Conservation (phyloP, 169 alveolate genomes). For the Cryptosporidium muris region DNA sequence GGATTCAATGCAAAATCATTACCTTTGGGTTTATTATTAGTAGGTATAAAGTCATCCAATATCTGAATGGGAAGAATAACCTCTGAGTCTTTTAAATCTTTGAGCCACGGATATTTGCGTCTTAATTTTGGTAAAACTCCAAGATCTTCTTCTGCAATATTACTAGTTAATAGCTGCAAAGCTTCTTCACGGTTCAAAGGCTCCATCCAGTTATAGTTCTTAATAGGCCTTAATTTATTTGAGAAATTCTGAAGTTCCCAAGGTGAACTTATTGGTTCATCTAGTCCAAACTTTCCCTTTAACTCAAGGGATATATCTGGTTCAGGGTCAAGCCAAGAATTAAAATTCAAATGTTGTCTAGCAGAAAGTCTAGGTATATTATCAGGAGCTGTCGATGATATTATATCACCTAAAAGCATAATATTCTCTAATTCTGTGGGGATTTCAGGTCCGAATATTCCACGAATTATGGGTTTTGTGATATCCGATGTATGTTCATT, state of each 20-base stretch:
- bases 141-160: constrained; percentile 30
- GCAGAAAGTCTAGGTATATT: constrained; percentile 21
- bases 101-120: constrained; percentile 56
- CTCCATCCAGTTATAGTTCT: constrained; percentile 50
- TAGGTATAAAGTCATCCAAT: constrained; percentile 53
- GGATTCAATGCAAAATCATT: constrained; percentile 34
- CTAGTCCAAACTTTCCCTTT: too few relatives aligned
- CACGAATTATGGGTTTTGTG: not conserved
- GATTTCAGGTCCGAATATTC: constrained; percentile 39
- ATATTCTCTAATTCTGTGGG: constrained; percentile 57
- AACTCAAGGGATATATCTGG: too few relatives aligned
- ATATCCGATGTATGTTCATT: constrained; percentile 11
- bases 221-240: not conserved
- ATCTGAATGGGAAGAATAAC: constrained; percentile 51
- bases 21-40: not conserved
- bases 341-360: constrained; percentile 14
- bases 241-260: too few relatives aligned
- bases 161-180: not conserved
- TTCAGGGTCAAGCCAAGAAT: constrained; percentile 6
- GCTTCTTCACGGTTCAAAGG: constrained; percentile 53
- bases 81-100: constrained; percentile 29
- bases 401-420: constrained; percentile 37
- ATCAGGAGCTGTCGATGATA: not conserved
- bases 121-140: constrained; percentile 11
- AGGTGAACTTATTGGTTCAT: too few relatives aligned